Base-by-base conservation (phyloP, 768 basidiomycete species). In the Collybiopsis confluens region DNA sequence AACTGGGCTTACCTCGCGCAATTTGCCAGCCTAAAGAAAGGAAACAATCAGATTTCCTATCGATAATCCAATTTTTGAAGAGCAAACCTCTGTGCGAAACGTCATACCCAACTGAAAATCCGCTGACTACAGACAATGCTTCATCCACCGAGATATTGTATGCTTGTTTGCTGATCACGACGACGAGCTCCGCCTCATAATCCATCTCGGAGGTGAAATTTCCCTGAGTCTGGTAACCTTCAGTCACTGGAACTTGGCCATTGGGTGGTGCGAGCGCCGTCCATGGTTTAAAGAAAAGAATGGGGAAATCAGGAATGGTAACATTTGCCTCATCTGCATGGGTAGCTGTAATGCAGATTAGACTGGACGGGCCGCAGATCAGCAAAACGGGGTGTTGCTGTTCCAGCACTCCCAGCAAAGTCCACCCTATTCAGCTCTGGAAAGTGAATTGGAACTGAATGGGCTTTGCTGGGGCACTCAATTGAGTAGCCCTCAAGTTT, bases 91-190 rank as follows among this genome's bases (percentile, higher is more conserved):
- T 63, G 46, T 75, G 73, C 41, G 71, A 73, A 3, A 75, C 73
- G 54, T 75, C 73, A 55, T 75, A 63, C 0, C 73, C 73, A 26
- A 70, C 68, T 36, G 68, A 61, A 48, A 70, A 75, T 2, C 74
- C 74, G 18, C 73, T 64, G 45, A 75, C 72, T 46, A 74, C 70
- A 47, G 73, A 70, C 8, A 75, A 60, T 6, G 73, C 74, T 38
- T 68, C 69, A 24, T 71, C 73, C 16, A 70, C 70, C 10, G 71
- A 67, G 54, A 75, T 73, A 54, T 74, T 73, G 67, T 69, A 74
- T 20, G 72, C 73, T 45, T 61, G 63, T 52, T 68, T 73, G 63
- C 70, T 72, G n/a, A 75, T 73, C 8, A 75, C 55, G 15, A 75
- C 63, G 16, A 75, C 73, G 37, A 75, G 62, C 48, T 74, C 74